Conservation (phyloP, 2,329 filamentous ascomycete species). For the Neofusicoccum umdonicola region DNA sequence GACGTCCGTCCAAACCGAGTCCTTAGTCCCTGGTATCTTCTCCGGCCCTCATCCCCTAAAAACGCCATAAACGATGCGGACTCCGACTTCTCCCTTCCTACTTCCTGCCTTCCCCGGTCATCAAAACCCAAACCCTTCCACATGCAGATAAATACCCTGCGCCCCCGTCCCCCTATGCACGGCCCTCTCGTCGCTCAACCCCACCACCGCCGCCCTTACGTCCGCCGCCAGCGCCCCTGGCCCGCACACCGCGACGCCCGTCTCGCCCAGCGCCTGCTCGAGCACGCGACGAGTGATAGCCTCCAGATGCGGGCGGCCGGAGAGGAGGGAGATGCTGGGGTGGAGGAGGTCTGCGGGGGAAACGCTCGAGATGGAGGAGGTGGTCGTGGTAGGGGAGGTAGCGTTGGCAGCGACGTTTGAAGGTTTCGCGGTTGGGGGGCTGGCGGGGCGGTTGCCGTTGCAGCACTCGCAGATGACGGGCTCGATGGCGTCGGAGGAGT, state of each 20-base stretch:
- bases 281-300: constrained; percentile 55
- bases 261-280: constrained; percentile 61
- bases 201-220: constrained; percentile 55
- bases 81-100: too few species aligned
- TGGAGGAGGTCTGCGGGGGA: constrained; percentile 24
- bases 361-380: not conserved
- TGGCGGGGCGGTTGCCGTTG: constrained; percentile 20
- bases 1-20: too few species aligned
- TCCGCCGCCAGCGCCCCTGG: constrained; percentile 55
- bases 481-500: constrained; percentile 30
- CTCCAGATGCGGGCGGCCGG: constrained; percentile 53
- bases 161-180: constrained; percentile 67
- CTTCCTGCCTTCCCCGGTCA: too few species aligned
- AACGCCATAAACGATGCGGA: too few species aligned
- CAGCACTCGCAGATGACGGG: constrained; percentile 40
- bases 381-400: not conserved
- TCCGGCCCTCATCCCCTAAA: too few species aligned
- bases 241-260: constrained; percentile 62
- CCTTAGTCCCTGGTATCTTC: too few species aligned
- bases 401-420: constrained; percentile 20
- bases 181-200: constrained; percentile 61
- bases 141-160: constrained; percentile 61
- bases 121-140: constrained; percentile 56
- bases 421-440: constrained; percentile 2
- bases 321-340: constrained; percentile 38